A percentile compares a stretch with the other conserved stretches of the same genome.
Evolutionary conservation across 352 stramenopile species (phyloP).

Genomic region (Phytophthora gonapodyides): DNA sequence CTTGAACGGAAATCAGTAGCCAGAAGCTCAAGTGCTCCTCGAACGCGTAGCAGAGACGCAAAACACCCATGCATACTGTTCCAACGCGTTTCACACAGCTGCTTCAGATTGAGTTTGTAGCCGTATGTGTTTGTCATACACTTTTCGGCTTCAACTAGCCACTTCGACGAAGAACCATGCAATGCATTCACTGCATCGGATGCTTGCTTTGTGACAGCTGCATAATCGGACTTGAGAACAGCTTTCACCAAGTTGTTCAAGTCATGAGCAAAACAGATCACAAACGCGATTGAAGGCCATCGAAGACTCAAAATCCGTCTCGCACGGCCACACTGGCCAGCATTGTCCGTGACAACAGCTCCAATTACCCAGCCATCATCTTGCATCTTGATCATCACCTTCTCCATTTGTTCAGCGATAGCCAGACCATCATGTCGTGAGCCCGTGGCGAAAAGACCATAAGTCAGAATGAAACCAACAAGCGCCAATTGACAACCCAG

Average conservation of each 20-base stretch:
- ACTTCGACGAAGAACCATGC: slow-evolving; percentile 9
- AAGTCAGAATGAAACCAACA: slow-evolving; percentile 1
- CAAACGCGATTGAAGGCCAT: slow-evolving; percentile 9
- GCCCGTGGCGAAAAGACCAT: background rate
- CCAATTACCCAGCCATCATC: slow-evolving; percentile 3
- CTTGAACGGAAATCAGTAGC: background rate
- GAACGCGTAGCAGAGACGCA: slow-evolving; percentile 1
- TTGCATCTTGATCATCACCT: background rate
- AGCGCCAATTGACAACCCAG: slow-evolving; percentile 9
- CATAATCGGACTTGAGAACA: slow-evolving; percentile 12
- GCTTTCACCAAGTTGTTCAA: slow-evolving; percentile 22
- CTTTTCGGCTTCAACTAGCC: slow-evolving; percentile 9
- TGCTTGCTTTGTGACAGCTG: slow-evolving; percentile 8
- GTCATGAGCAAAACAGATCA: slow-evolving; percentile 20
- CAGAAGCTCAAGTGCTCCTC: slow-evolving; percentile 7
- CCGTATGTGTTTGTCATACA: slow-evolving; percentile 12
- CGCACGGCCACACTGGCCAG: slow-evolving; percentile 11
- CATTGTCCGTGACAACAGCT: slow-evolving; percentile 20
- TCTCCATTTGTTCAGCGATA: slow-evolving; percentile 17
- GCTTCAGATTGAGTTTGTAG: slow-evolving; percentile 6
- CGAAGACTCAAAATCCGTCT: slow-evolving; percentile 15
- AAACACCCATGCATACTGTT: slow-evolving; percentile 17
- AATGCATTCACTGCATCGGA: slow-evolving; percentile 14
- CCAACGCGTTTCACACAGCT: slow-evolving; percentile 19
- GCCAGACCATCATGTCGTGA: slow-evolving; percentile 3